Evolutionary conservation across 208 protist species (phyloP).

Genomic region (Novymonas esmeraldas): DNA sequence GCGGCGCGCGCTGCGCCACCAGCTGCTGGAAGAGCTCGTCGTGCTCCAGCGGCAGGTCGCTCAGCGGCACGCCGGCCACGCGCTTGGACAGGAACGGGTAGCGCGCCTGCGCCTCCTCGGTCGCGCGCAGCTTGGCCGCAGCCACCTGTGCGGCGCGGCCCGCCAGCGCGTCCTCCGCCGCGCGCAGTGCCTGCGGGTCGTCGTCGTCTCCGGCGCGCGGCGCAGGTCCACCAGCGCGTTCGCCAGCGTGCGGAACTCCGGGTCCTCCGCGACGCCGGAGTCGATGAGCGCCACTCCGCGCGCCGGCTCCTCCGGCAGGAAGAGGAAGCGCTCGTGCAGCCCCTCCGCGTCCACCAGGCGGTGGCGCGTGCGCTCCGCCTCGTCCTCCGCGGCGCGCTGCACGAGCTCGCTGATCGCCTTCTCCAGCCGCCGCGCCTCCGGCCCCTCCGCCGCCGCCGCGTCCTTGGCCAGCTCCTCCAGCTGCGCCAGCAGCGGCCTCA

Average conservation of each 20-base stretch:
- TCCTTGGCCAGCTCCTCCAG: constrained; percentile 40
- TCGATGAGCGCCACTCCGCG: constrained; percentile 38
- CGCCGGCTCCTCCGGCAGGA: constrained; percentile 49
- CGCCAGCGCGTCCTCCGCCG: constrained; percentile 27
- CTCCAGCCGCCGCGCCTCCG: constrained; percentile 43
- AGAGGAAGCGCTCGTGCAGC: constrained; percentile 45
- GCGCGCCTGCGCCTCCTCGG: constrained; percentile 36
- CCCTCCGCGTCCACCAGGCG: constrained; percentile 30
- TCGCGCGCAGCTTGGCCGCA: constrained; percentile 33
- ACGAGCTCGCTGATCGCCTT: constrained; percentile 43
- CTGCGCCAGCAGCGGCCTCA: constrained; percentile 36
- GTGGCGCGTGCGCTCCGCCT: constrained; percentile 21
- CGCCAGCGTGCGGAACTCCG: constrained; percentile 48
- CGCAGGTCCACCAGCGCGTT: constrained; percentile 41
- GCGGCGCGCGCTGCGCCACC: constrained; percentile 25
- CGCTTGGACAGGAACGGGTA: constrained; percentile 57
- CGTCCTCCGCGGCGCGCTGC: constrained; percentile 45
- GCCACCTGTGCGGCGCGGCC: constrained; percentile 23
- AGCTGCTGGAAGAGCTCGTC: constrained; percentile 33
- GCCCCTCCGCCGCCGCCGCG: constrained; percentile 20
- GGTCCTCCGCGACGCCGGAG: constrained; percentile 40
- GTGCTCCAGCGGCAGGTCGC: constrained; percentile 39
- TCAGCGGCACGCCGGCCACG: constrained; percentile 45
- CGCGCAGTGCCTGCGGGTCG: constrained; percentile 28
- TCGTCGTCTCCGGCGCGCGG: constrained; percentile 6